A percentile compares a stretch with the other conserved stretches of the same genome.
phyloP scores from a whole-genome alignment of 2,329 filamentous ascomycete species.

The Colletotrichum spaethianum region DNA sequence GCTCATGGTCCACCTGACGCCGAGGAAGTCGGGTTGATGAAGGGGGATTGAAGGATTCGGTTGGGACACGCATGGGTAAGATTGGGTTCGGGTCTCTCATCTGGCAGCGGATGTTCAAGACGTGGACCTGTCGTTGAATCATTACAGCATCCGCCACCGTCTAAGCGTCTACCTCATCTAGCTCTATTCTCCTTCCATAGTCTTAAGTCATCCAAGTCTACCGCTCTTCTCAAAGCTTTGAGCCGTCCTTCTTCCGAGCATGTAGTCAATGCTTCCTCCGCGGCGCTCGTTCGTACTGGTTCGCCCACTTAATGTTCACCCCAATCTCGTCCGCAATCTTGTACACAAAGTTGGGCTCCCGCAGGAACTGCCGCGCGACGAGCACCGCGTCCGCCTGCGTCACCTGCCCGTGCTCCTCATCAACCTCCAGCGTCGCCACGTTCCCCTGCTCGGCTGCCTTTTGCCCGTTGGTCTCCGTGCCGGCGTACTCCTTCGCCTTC shows the following conservation, averaged over 20 bases:
- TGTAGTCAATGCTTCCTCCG: constrained; percentile 46
- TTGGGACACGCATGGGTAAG: not conserved
- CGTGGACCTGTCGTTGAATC: not conserved
- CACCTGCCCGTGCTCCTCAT: constrained; percentile 54
- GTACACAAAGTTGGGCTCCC: constrained; percentile 85
- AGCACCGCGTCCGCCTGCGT: constrained; percentile 78
- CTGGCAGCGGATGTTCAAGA: not conserved
- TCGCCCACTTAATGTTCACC: constrained; percentile 79
- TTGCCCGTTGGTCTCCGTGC: constrained; percentile 50
- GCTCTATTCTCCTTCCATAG: not conserved
- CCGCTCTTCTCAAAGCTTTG: not conserved
- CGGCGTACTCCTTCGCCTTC: constrained; percentile 54
- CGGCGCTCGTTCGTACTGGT: constrained; percentile 69
- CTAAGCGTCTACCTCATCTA: not conserved
- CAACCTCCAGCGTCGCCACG: constrained; percentile 52
- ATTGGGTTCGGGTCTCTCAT: not conserved
- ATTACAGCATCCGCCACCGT: not conserved
- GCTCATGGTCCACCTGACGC: constrained; percentile 34
- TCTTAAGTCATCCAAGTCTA: not conserved
- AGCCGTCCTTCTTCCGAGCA: constrained; percentile 7
- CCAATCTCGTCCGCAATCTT: constrained; percentile 80
- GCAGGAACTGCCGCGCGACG: constrained; percentile 82
- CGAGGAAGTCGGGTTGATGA: not conserved
- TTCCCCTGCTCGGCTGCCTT: constrained; percentile 9
- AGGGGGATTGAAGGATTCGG: not conserved